Percentiles rank a stretch among this genome's conserved stretches.
Conservation (phyloP, 139 green algal genomes). For the Tetradesmus obliquus region DNA sequence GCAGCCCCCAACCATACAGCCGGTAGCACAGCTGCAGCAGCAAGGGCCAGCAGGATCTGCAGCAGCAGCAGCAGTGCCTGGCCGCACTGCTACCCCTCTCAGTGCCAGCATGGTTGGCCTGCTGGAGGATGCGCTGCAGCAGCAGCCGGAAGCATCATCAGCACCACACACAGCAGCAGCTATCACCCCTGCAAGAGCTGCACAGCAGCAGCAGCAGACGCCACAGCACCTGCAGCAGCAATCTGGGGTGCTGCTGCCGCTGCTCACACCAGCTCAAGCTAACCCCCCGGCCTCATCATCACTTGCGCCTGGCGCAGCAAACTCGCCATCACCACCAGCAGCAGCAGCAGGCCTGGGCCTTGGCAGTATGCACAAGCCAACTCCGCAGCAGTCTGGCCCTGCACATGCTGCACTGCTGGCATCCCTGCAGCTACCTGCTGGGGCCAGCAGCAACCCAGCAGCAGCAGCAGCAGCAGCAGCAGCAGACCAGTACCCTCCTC, state of each 20-base stretch:
- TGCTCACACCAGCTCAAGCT: background rate
- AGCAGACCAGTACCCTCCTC: background rate
- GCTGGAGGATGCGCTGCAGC: background rate
- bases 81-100: background rate
- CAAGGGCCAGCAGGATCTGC: background rate
- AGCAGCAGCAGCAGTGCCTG: background rate
- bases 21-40: background rate
- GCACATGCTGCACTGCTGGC: background rate
- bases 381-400: background rate
- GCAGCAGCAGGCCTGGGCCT: background rate
- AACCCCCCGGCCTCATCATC: background rate
- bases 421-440: background rate
- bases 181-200: background rate
- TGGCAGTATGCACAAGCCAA: background rate
- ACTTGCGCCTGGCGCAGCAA: slow-evolving; percentile 15
- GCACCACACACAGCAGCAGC: background rate
- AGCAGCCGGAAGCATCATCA: background rate
- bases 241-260: background rate
- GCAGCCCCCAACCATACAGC: background rate
- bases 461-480: background rate
- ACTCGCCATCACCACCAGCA: background rate
- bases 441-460: background rate
- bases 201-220: background rate
- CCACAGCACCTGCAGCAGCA: background rate
- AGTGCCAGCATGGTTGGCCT: slow-evolving; percentile 22